A percentile compares a stretch with the other conserved stretches of the same genome.
phyloP scores from a whole-genome alignment of 345 rosid species.

The Nephelium lappaceum region DNA sequence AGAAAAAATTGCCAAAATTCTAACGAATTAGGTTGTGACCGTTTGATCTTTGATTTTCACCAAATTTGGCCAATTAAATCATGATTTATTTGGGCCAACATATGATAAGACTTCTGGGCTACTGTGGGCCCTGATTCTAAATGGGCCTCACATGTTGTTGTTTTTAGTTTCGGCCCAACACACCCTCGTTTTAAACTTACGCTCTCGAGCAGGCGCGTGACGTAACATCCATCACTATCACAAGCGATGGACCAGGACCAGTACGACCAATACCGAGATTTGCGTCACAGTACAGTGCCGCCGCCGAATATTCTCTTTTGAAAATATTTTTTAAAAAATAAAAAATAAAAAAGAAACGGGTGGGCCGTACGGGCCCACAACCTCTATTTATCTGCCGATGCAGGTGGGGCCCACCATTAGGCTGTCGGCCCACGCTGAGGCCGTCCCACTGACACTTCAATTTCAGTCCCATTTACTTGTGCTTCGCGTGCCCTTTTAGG shows the following conservation, averaged over 20 bases:
- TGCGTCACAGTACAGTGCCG: slow-evolving; percentile 33
- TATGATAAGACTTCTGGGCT: too few species aligned
- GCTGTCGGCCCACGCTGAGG: slow-evolving; percentile 55
- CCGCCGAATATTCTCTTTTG: slow-evolving; percentile 48
- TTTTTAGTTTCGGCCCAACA: not conserved
- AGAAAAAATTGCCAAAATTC: not conserved
- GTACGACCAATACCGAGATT: slow-evolving; percentile 21
- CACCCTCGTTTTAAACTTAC: not conserved
- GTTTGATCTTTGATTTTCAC: too few species aligned
- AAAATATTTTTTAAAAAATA: not conserved
- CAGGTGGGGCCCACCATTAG: slow-evolving; percentile 30
- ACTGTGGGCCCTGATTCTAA: not conserved
- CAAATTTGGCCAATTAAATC: too few species aligned
- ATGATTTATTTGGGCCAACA: too few species aligned
- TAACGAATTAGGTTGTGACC: not conserved
- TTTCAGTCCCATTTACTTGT: slow-evolving; percentile 32
- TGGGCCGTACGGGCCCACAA: slow-evolving; percentile 21
- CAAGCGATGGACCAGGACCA: not conserved
- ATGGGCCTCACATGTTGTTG: not conserved
- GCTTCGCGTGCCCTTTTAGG: slow-evolving; percentile 36
- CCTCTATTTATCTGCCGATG: slow-evolving; percentile 41
- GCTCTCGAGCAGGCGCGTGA: not conserved
- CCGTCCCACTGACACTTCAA: slow-evolving; percentile 25
- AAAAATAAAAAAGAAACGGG: not conserved
- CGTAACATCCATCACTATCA: not conserved